Evolutionary conservation across 2,329 filamentous ascomycete species (phyloP).

Genomic region (Beauveria scarabaeidicola): DNA sequence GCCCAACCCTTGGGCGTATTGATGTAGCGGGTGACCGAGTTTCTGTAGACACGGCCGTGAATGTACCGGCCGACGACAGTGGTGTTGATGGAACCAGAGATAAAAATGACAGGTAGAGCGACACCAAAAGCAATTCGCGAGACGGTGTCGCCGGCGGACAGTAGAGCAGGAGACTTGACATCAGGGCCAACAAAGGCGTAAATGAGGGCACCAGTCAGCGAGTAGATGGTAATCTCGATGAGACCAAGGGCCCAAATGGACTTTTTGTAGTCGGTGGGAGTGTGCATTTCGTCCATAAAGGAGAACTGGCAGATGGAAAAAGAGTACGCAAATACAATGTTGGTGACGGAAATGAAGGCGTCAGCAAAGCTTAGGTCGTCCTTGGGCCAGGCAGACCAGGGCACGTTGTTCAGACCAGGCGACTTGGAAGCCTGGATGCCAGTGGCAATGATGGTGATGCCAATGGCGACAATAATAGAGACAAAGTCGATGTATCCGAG

Average conservation of each 20-base stretch:
- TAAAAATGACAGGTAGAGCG: slow-evolving; percentile 63
- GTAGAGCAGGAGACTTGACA: slow-evolving; percentile 59
- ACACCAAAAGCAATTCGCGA: slow-evolving; percentile 62
- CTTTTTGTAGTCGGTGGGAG: slow-evolving; percentile 37
- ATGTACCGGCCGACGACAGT: slow-evolving; percentile 38
- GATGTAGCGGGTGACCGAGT: slow-evolving; percentile 36
- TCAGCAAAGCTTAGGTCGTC: slow-evolving; percentile 39
- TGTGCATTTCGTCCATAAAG: slow-evolving; percentile 48
- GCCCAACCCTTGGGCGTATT: slow-evolving; percentile 40
- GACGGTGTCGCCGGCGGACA: slow-evolving; percentile 50
- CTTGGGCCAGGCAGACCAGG: slow-evolving; percentile 39
- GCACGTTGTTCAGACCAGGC: slow-evolving; percentile 22
- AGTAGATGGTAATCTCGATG: slow-evolving; percentile 57
- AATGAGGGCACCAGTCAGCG: slow-evolving; percentile 56
- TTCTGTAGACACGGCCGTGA: slow-evolving; percentile 35
- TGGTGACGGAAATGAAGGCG: slow-evolving; percentile 53
- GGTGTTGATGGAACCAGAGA: slow-evolving; percentile 63
- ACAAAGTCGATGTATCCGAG: slow-evolving; percentile 48
- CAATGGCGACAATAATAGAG: slow-evolving; percentile 55
- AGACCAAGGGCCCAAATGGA: slow-evolving; percentile 54
- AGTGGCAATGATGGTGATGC: slow-evolving; percentile 58
- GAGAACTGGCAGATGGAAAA: slow-evolving; percentile 44
- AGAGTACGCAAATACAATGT: slow-evolving; percentile 65
- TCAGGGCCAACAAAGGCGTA: slow-evolving; percentile 59
- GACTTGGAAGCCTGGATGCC: slow-evolving; percentile 34